Conservation (phyloP, 2,329 filamentous ascomycete species). For the Westerdykella aurantiaca region DNA sequence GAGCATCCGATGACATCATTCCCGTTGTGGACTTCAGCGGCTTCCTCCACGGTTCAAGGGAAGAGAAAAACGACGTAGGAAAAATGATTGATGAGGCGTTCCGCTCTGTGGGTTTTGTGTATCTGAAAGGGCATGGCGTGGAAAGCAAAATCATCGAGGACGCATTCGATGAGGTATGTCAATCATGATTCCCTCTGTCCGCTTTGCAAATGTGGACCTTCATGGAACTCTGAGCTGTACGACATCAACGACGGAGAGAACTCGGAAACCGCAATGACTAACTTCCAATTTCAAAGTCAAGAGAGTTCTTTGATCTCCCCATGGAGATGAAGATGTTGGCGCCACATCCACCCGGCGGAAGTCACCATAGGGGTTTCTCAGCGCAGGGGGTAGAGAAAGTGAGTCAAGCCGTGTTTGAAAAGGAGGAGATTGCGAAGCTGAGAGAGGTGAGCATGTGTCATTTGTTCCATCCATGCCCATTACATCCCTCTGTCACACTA, state of each 20-base stretch:
- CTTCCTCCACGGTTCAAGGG: constrained; percentile 13
- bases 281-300: constrained; percentile 14
- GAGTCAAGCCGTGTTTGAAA: constrained; percentile 22
- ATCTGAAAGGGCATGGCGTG: constrained; percentile 38
- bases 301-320: constrained; percentile 36
- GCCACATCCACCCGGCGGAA: constrained; percentile 36
- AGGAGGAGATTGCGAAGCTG: constrained; percentile 12
- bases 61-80: constrained; percentile 19
- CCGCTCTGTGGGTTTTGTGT: constrained; percentile 38
- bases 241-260: too few relatives aligned
- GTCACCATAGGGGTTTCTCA: constrained; percentile 39
- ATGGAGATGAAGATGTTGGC: constrained; percentile 33
- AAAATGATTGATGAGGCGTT: constrained; percentile 37
- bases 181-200: background rate
- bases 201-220: too few relatives aligned
- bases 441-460: constrained; percentile 8
- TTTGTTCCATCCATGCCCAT: too few relatives aligned
- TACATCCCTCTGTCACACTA: too few relatives aligned
- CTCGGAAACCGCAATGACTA: background rate
- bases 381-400: constrained; percentile 36
- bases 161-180: constrained; percentile 24
- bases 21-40: constrained; percentile 27
- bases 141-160: constrained; percentile 22
- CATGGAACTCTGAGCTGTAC: too few relatives aligned
- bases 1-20: constrained; percentile 5